Evolutionary conservation across 352 stramenopile genomes (phyloP).

Genomic region (Phytophthora crassamura): DNA sequence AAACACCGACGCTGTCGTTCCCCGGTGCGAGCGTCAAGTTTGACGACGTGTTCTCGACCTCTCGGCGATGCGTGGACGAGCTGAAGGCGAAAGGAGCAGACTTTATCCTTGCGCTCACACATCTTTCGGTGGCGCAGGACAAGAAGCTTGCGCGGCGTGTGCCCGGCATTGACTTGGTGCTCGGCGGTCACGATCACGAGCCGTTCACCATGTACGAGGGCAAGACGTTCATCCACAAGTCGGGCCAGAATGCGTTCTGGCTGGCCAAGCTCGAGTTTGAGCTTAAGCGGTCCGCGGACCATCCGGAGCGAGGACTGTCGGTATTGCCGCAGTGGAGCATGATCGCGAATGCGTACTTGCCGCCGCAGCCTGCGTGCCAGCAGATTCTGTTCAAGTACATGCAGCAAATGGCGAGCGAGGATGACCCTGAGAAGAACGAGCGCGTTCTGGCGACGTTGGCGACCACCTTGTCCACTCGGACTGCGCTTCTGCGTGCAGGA

Average conservation of each 20-base stretch:
- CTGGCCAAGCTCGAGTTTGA: slow-evolving; percentile 82
- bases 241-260: slow-evolving; percentile 89
- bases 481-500: slow-evolving; percentile 67
- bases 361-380: slow-evolving; percentile 60
- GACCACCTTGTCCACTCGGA: slow-evolving; percentile 71
- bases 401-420: slow-evolving; percentile 62
- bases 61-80: slow-evolving; percentile 62
- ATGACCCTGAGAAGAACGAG: slow-evolving; percentile 48
- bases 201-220: slow-evolving; percentile 84
- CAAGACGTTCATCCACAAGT: slow-evolving; percentile 91
- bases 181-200: slow-evolving; percentile 94
- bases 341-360: slow-evolving; percentile 69
- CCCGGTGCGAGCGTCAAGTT: slow-evolving; percentile 56
- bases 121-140: slow-evolving; percentile 84
- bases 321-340: slow-evolving; percentile 85
- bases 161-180: slow-evolving; percentile 82
- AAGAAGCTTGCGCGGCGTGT: slow-evolving; percentile 65
- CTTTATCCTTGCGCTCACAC: slow-evolving; percentile 87
- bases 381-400: slow-evolving; percentile 82
- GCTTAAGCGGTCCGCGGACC: slow-evolving; percentile 45
- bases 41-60: slow-evolving; percentile 53
- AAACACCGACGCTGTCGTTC: slow-evolving; percentile 58
- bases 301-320: slow-evolving; percentile 53
- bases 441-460: slow-evolving; percentile 63
- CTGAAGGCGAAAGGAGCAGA: slow-evolving; percentile 73